These are phyloP conservation scores for Fraxinus quadrangulata DNA, from an alignment of 257 asterid genomes.

Conservation along the genomic window DNA sequence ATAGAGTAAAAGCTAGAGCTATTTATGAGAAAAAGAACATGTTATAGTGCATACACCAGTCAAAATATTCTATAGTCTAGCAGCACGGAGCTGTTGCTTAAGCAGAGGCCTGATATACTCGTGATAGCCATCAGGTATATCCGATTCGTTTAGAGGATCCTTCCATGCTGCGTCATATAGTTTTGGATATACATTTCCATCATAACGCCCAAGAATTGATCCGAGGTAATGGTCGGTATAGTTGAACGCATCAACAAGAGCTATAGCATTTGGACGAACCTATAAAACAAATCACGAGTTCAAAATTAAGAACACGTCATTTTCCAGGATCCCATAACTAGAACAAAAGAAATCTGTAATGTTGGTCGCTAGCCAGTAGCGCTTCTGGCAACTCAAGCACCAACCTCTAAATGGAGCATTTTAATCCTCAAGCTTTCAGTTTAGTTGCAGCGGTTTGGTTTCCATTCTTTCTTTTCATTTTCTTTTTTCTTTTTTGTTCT, in stretches of 20 bases:
- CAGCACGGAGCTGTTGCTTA: conserved; percentile 67
- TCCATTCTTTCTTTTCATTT: not conserved
- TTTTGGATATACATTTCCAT: conserved; percentile 92
- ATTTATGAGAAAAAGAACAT: too few species aligned
- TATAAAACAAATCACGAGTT: conserved; percentile 15
- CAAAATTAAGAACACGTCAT: not conserved
- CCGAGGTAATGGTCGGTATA: conserved; percentile 89
- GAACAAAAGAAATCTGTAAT: not conserved
- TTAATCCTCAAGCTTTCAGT: not conserved
- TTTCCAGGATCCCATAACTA: not conserved
- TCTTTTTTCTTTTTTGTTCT: not conserved
- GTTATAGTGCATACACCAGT: not conserved
- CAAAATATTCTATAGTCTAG: conserved; percentile 44
- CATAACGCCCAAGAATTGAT: conserved; percentile 87
- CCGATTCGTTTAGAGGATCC: conserved; percentile 79
- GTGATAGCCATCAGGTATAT: conserved; percentile 73
- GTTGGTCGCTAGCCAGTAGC: not conserved
- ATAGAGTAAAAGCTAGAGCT: not conserved
- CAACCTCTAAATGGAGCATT: not conserved
- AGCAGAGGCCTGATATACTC: conserved; percentile 82
- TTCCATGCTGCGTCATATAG: conserved; percentile 95
- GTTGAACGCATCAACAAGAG: conserved; percentile 90
- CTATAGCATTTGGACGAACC: conserved; percentile 92
- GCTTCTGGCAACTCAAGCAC: not conserved
- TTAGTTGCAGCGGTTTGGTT: not conserved